phyloP scores from a whole-genome alignment of 78 protist genomes.

The Tieghemostelium lacteum region DNA sequence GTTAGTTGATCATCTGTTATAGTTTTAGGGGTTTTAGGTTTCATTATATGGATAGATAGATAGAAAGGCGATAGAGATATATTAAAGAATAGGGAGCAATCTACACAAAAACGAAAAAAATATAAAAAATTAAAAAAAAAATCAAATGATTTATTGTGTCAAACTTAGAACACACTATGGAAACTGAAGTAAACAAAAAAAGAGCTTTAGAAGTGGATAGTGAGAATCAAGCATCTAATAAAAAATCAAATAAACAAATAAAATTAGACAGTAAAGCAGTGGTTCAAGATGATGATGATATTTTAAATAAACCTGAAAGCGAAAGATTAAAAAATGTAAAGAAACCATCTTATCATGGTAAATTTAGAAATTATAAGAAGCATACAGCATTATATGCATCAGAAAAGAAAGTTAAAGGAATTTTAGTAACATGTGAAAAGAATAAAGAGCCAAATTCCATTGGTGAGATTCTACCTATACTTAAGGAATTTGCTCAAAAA shows the following conservation, averaged over 20 bases:
- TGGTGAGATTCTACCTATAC: conserved; percentile 21
- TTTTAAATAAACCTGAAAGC: too few species aligned
- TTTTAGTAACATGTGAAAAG: conserved; percentile 50
- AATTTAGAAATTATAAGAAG: conserved; percentile 31
- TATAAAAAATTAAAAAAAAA: background rate
- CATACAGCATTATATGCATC: conserved; percentile 70
- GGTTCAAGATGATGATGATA: too few species aligned
- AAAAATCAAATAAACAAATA: too few species aligned
- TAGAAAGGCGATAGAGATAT: too few species aligned
- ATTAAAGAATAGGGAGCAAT: too few species aligned
- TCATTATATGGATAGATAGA: background rate
- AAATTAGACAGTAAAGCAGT: too few species aligned
- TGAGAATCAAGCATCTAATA: too few species aligned
- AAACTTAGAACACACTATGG: background rate
- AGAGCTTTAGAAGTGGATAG: background rate
- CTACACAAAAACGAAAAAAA: background rate
- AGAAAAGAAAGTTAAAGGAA: conserved; percentile 42
- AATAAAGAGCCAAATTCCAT: conserved; percentile 61
- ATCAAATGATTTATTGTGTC: background rate
- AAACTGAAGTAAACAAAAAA: background rate
- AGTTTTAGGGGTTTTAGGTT: background rate
- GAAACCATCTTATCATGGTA: conserved; percentile 8
- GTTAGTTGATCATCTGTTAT: conserved; percentile 23
- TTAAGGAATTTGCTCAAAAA: conserved; percentile 33
- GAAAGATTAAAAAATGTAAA: conserved; percentile 3